Evolutionary conservation across 306 rosid species (phyloP).

Genomic region (Biancaea sappan): DNA sequence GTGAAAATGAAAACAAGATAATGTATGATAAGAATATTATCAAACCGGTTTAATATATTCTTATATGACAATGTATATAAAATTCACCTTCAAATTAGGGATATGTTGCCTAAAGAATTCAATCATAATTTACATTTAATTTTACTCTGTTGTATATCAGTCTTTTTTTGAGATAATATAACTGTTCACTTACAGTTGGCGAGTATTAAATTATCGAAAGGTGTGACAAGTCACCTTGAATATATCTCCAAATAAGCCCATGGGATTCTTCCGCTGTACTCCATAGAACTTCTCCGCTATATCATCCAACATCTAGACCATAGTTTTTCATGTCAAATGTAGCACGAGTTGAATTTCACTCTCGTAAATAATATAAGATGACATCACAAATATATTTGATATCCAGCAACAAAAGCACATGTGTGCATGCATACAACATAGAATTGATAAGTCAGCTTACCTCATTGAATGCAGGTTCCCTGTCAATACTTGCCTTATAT

Average conservation of each 20-base stretch:
- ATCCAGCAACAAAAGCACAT: slow-evolving; percentile 1
- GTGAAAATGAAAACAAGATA: not conserved
- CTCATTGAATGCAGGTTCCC: slow-evolving; percentile 88
- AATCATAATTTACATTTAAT: too few relatives aligned
- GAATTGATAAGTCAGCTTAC: slow-evolving; percentile 41
- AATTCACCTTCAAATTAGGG: not conserved
- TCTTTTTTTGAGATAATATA: not conserved
- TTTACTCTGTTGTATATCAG: not conserved
- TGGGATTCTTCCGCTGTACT: slow-evolving; percentile 78
- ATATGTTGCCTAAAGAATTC: not conserved
- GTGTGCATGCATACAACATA: not conserved
- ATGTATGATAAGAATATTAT: not conserved
- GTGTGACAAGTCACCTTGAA: slow-evolving; percentile 60
- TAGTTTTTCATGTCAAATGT: slow-evolving; percentile 44
- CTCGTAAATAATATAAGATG: slow-evolving; percentile 17
- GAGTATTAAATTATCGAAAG: not conserved
- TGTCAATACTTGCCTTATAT: slow-evolving; percentile 68
- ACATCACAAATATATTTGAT: not conserved
- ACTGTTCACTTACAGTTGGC: not conserved
- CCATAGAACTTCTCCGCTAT: slow-evolving; percentile 84
- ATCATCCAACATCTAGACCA: slow-evolving; percentile 83
- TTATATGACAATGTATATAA: not conserved
- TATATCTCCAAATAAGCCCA: slow-evolving; percentile 96
- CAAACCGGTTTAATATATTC: not conserved
- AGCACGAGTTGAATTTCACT: slow-evolving; percentile 3